These are phyloP conservation scores for Boletus semigastroideus DNA, from an alignment of 1,284 basidiomycete species.

Conservation along the genomic window DNA sequence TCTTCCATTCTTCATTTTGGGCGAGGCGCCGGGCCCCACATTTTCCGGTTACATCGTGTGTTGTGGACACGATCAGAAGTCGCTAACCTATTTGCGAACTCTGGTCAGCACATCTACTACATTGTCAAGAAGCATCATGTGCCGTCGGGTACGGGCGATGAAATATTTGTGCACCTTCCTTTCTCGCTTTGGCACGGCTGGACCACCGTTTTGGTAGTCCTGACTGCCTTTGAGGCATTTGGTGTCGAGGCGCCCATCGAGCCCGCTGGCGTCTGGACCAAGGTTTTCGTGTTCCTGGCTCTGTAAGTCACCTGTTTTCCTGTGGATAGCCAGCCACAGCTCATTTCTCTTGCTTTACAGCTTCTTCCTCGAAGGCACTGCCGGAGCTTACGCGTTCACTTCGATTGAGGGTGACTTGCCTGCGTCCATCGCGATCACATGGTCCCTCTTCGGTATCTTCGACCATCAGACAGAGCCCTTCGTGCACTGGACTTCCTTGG, in stretches of 20 bases:
- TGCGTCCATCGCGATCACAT: conserved; percentile 81
- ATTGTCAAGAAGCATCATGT: conserved; percentile 84
- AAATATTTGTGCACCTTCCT: conserved; percentile 81
- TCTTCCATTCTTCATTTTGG: conserved; percentile 15
- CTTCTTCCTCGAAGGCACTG: conserved; percentile 92
- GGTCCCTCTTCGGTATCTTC: conserved; percentile 84
- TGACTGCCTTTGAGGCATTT: conserved; percentile 90
- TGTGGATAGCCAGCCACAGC: conserved; percentile 6
- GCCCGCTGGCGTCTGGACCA: conserved; percentile 83
- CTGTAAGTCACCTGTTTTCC: conserved; percentile 44
- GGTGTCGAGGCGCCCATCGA: conserved; percentile 72
- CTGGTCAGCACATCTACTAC: conserved; percentile 81
- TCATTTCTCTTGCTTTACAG: conserved; percentile 35
- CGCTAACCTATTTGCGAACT: conserved; percentile 13
- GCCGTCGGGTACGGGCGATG: conserved; percentile 64
- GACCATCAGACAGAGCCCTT: conserved; percentile 65
- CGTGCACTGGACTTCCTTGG: conserved; percentile 88
- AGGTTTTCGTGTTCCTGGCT: conserved; percentile 90
- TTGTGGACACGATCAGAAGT: conserved; percentile 8
- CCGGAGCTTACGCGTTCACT: conserved; percentile 89
- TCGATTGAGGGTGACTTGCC: conserved; percentile 89
- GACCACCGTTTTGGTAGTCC: conserved; percentile 88
- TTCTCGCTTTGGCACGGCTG: conserved; percentile 96
- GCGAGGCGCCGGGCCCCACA: neutral
- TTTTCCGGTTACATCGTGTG: conserved; percentile 3